Evolutionary conservation across 169 alveolate species (phyloP).

Genomic region (Plasmodium chabaudi): DNA sequence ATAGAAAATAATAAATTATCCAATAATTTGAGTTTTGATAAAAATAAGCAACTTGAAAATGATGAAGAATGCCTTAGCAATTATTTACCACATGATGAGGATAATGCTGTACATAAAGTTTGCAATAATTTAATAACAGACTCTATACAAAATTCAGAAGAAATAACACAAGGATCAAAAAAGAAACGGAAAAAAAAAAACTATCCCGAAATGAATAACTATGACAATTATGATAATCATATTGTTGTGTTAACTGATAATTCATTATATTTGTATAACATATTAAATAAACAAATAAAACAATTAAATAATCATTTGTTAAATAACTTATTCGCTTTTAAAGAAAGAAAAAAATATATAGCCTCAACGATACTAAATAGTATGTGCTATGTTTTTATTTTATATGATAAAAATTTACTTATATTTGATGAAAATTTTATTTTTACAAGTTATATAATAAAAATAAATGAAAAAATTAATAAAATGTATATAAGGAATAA

Average conservation of each 20-base stretch:
- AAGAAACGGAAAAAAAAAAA: background rate
- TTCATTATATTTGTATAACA: constrained; percentile 35
- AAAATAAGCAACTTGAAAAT: too few species aligned
- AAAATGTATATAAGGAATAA: constrained; percentile 30
- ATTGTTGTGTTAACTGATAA: constrained; percentile 32
- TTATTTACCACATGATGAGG: too few species aligned
- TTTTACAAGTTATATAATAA: constrained; percentile 1
- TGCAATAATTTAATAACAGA: too few species aligned
- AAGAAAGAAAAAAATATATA: constrained; percentile 36
- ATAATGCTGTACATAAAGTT: too few species aligned
- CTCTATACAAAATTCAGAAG: background rate
- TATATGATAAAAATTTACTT: constrained; percentile 26
- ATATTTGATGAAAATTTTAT: constrained; percentile 30
- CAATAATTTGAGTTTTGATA: too few species aligned
- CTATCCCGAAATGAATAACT: too few species aligned
- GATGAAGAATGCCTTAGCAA: too few species aligned
- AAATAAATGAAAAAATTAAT: constrained; percentile 30
- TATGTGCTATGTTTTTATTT: constrained; percentile 34
- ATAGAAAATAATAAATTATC: too few species aligned
- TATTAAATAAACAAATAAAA: constrained; percentile 15
- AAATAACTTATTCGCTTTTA: constrained; percentile 24
- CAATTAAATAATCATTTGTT: constrained; percentile 17
- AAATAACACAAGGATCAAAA: background rate
- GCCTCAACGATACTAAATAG: constrained; percentile 15
- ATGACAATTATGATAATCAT: constrained; percentile 10